Evolutionary conservation across 2,329 filamentous ascomycete species (phyloP).

Genomic region (Claviceps capensis): DNA sequence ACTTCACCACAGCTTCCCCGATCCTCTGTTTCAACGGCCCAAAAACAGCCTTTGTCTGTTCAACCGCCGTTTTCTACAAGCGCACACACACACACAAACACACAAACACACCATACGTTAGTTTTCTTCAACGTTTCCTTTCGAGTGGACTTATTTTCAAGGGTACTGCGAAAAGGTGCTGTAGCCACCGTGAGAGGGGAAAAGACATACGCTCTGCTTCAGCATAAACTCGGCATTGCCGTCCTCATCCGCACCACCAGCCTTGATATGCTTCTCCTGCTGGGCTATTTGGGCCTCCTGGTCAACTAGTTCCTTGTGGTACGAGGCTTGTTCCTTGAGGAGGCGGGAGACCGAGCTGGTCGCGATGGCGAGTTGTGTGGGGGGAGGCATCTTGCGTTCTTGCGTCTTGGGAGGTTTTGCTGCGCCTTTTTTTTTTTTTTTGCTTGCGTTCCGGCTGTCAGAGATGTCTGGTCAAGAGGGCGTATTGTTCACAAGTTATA

Average conservation of each 20-base stretch:
- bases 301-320: constrained; percentile 69
- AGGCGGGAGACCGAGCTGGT: constrained; percentile 70
- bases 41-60: constrained; percentile 79
- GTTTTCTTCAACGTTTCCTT: not conserved
- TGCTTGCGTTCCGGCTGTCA: not conserved
- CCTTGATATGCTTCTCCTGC: constrained; percentile 46
- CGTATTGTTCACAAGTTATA: too few relatives aligned
- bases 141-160: too few relatives aligned
- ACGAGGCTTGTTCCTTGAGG: constrained; percentile 81
- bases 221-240: constrained; percentile 67
- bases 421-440: not conserved
- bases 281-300: constrained; percentile 61
- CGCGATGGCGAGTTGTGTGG: constrained; percentile 63
- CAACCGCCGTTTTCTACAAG: constrained; percentile 60
- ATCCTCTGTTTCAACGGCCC: constrained; percentile 60
- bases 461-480: too few relatives aligned
- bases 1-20: constrained; percentile 51
- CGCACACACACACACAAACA: not conserved
- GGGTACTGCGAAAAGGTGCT: too few relatives aligned
- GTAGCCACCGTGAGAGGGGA: not conserved
- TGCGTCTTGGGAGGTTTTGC: not conserved
- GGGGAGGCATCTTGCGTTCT: constrained; percentile 51
- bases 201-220: constrained; percentile 64
- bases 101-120: not conserved
- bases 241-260: constrained; percentile 39